Evolutionary conservation across 306 rosid genomes (phyloP).

Genomic region (Cucurbita ficifolia): DNA sequence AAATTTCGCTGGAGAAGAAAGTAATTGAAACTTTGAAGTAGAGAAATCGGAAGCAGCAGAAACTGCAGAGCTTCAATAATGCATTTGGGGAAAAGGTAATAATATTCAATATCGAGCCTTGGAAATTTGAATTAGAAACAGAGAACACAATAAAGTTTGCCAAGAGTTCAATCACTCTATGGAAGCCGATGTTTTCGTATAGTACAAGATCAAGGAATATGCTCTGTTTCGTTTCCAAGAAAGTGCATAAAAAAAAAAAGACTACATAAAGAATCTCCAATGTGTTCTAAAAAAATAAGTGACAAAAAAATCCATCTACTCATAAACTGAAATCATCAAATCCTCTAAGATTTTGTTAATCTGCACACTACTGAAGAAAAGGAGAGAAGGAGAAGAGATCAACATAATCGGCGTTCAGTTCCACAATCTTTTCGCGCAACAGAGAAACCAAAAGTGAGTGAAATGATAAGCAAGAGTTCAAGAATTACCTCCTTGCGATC

Average conservation of each 20-base stretch:
- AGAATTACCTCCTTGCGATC: slow-evolving; percentile 69
- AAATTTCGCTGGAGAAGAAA: not conserved
- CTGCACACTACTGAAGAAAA: not conserved
- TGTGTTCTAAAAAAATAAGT: not conserved
- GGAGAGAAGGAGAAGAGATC: not conserved
- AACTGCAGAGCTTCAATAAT: too few relatives aligned
- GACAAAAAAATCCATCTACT: not conserved
- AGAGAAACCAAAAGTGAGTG: not conserved
- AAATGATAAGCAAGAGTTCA: not conserved
- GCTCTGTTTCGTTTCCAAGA: not conserved
- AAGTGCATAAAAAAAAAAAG: not conserved
- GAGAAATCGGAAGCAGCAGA: not conserved
- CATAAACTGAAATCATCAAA: not conserved
- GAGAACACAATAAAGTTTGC: not conserved
- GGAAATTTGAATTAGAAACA: not conserved
- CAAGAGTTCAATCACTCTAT: not conserved
- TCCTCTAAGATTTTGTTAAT: not conserved
- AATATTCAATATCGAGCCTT: not conserved
- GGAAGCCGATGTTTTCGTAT: not conserved
- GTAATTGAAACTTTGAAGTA: not conserved
- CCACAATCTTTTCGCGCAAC: not conserved
- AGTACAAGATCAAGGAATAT: not conserved
- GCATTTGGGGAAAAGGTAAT: not conserved
- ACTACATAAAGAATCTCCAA: not conserved
- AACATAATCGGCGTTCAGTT: not conserved